Evolutionary conservation across 352 stramenopile genomes (phyloP), one percentile per base, ranked within the genome.

Genomic region (Sclerospora graminicola): DNA sequence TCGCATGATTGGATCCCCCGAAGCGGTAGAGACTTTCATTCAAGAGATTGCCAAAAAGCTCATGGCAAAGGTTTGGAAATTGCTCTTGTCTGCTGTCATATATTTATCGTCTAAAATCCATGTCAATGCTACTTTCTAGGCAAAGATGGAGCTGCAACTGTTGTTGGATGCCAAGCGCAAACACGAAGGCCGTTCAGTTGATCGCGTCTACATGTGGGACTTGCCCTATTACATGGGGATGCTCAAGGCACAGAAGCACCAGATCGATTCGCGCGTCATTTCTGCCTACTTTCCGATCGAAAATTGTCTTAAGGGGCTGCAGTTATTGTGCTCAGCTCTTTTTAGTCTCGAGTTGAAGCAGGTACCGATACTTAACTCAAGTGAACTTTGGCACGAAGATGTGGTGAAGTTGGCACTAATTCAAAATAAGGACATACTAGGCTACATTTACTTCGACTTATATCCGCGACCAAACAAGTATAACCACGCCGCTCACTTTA

Each of bases 381-480:
- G 51, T 24, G 95, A 98, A 65, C 48, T 55, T 4, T 98, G 94
- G 94, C 82, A 89, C 38, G 58, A 69, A 7, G 77, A 87, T 20
- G 80, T 95, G 15, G 69, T 66, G 11, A 97, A 98, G 51, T 87
- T 98, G 39, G 71, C 70, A 20, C 73, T 98, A n/a, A 76, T 67
- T 14, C 69, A 66, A 5, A 39, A 68, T 10, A 70, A 66, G 24
- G 51, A 78, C 38, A 69, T 59, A 14, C 46, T 97, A 8, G 93
- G 93, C 3, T 87, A 76, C 16, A 94, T 98, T 45, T 98, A 97
- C 68, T 86, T 98, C 31, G 95, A 98, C 57, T 56, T 98, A 48
- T 95, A 97, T 68, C 84, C 88, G 19, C 73, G 95, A 15, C 57
- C 50, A 8, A 55, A 82, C 66, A 95, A 95, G 60, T 91, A 90